phyloP scores from a whole-genome alignment of 2,329 filamentous ascomycete species.

The Colletotrichum sansevieriae region DNA sequence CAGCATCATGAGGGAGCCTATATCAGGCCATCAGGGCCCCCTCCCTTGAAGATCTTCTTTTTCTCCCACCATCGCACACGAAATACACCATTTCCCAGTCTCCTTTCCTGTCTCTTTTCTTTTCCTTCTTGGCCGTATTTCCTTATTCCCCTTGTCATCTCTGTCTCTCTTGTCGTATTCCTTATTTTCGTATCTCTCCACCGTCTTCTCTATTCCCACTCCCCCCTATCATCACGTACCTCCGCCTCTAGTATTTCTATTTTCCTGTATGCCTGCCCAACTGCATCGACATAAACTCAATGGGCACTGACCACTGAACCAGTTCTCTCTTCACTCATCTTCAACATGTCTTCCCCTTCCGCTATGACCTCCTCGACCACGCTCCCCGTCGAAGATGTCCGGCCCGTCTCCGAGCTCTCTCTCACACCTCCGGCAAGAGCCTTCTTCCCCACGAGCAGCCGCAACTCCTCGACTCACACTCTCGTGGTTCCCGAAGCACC shows the following conservation, averaged over 20 bases:
- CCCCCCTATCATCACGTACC: neutral
- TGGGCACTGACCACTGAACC: neutral
- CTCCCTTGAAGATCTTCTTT: slow-evolving; percentile 30
- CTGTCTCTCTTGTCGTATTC: slow-evolving; percentile 4
- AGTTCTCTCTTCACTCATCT: slow-evolving; percentile 10
- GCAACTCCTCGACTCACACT: slow-evolving; percentile 30
- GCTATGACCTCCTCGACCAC: slow-evolving; percentile 26
- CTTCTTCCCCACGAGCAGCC: slow-evolving; percentile 19
- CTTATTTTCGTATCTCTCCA: neutral
- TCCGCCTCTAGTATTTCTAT: neutral
- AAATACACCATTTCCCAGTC: slow-evolving; percentile 4
- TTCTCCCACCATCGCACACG: neutral
- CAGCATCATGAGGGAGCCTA: slow-evolving; percentile 26
- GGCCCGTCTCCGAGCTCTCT: neutral
- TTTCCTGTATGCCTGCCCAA: slow-evolving; percentile 4
- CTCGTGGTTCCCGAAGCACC: slow-evolving; percentile 12
- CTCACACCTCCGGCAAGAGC: slow-evolving; percentile 20
- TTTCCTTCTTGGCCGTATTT: slow-evolving; percentile 12
- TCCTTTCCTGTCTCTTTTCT: slow-evolving; percentile 6
- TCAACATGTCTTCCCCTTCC: slow-evolving; percentile 25
- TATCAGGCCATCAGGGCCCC: slow-evolving; percentile 19
- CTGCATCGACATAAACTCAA: neutral
- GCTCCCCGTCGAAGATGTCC: slow-evolving; percentile 21
- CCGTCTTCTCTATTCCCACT: neutral
- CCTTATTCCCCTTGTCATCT: slow-evolving; percentile 17